A percentile compares a stretch with the other conserved stretches of the same genome.
Evolutionary conservation across 768 basidiomycete species (phyloP).

Genomic region (Tricholoma furcatifolium): DNA sequence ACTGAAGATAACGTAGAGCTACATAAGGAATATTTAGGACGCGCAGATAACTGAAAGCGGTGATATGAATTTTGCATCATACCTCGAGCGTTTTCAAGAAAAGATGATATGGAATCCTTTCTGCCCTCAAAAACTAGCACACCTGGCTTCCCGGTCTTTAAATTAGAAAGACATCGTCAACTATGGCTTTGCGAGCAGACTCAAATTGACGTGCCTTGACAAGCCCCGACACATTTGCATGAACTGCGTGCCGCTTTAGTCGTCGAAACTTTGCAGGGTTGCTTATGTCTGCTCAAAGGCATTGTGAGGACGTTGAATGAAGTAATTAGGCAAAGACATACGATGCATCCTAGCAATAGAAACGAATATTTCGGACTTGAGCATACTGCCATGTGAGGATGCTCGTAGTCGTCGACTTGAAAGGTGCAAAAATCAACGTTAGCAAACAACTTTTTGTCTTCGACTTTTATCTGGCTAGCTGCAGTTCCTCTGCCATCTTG

Average conservation of each 20-base stretch:
- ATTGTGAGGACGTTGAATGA: neutral
- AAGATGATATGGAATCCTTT: slow-evolving; percentile 31
- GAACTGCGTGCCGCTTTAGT: slow-evolving; percentile 36
- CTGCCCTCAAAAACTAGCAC: slow-evolving; percentile 41
- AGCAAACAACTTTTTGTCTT: neutral
- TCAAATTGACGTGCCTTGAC: slow-evolving; percentile 30
- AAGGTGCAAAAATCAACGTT: neutral
- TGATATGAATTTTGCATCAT: neutral
- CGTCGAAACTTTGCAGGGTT: slow-evolving; percentile 41
- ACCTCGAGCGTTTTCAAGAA: slow-evolving; percentile 39
- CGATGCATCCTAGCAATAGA: slow-evolving; percentile 45
- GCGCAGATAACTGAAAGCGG: neutral
- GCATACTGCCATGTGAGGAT: slow-evolving; percentile 11
- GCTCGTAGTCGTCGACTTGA: neutral
- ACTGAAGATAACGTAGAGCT: slow-evolving; percentile 44
- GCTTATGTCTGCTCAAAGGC: slow-evolving; percentile 29
- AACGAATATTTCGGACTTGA: slow-evolving; percentile 23
- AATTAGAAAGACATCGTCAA: neutral
- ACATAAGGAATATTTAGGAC: neutral
- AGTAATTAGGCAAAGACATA: slow-evolving; percentile 16
- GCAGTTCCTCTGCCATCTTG: no score
- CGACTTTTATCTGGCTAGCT: no score
- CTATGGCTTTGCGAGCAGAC: neutral
- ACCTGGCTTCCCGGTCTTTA: slow-evolving; percentile 40
- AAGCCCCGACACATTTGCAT: slow-evolving; percentile 37